Percentiles rank a stretch among this genome's conserved stretches.
Conservation (phyloP, 2,329 filamentous ascomycete genomes). For the Colletotrichum sp. region DNA sequence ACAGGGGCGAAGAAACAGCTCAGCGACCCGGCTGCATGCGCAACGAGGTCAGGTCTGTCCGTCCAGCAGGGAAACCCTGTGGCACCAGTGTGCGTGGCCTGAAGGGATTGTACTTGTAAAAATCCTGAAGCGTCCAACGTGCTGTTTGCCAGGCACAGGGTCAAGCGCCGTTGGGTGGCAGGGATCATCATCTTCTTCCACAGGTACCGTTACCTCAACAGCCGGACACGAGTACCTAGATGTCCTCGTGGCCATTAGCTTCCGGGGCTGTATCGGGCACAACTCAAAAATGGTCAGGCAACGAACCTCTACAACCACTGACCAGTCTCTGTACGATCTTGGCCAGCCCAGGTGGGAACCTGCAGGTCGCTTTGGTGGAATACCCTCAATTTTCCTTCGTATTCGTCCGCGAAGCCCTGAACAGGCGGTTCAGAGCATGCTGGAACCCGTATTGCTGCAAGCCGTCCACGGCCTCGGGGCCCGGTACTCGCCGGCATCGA, state of each 20-base stretch:
- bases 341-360: background rate
- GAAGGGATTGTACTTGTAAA: constrained; percentile 12
- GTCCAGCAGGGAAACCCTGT: background rate
- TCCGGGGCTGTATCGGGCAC: background rate
- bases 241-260: background rate
- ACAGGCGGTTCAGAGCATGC: background rate
- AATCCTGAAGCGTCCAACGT: background rate
- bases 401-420: constrained; percentile 4
- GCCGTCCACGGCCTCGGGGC: background rate
- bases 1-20: background rate
- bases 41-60: background rate
- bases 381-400: background rate
- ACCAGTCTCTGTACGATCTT: background rate
- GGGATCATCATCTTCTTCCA: background rate
- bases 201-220: constrained; percentile 7
- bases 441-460: constrained; percentile 4
- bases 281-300: background rate
- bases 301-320: background rate
- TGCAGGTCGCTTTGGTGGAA: constrained; percentile 10
- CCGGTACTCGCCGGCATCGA: background rate
- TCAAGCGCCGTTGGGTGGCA: background rate
- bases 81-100: constrained; percentile 11
- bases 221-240: constrained; percentile 5
- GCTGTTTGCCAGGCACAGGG: constrained; percentile 9
- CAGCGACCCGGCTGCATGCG: background rate